Evolutionary conservation across 1,284 basidiomycete species (phyloP), one percentile per base, ranked within the genome.

Genomic region (Pseudozyma thailandica): DNA sequence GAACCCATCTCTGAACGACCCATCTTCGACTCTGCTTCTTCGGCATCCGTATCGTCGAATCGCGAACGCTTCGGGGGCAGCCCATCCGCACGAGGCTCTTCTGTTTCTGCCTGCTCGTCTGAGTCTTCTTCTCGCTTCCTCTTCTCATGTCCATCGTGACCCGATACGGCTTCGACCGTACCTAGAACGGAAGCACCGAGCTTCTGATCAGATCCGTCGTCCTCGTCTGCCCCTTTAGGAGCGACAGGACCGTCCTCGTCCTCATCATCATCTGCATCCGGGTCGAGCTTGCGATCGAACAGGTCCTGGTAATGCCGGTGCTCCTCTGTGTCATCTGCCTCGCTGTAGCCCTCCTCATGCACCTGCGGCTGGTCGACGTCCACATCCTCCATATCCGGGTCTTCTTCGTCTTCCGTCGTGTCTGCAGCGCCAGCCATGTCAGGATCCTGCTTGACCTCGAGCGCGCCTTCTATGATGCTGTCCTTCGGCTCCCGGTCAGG

Each of bases 201-300:
- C 21, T 1, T 52, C 26, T 64, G 60, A 35, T 50, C 53, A 8
- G 49, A 51, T 9, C 42, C 48, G 15, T 44, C 25, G 18, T 28
- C 39, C 33, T 37, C 39, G 1, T 20, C 26, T 28, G 6, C 9
- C 20, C 25, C 7, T 15, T 12, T 20, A 13, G 13, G 15, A 6
- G 9, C 15, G 2, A 38, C 28, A 13, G 53, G 39, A 23, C 8
- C 49, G 1, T 63, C 49, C 12, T 55, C 49, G 1, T 62, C 69
- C 10, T 65, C 58, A 12, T 66, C 62, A 21, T 72, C 65, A 25
- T 69, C 69, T 6, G 42, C 69, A 39, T 72, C 69, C 5, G 69
- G 69, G 45, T 72, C 59, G 30, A 72, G 59, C 38, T 72, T 74
- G 28, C 63, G 50, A 4, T 74, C 68, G 26, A 74, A 74, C 35